phyloP scores from a whole-genome alignment of 352 stramenopile genomes.

The Aphanomyces euteiches region DNA sequence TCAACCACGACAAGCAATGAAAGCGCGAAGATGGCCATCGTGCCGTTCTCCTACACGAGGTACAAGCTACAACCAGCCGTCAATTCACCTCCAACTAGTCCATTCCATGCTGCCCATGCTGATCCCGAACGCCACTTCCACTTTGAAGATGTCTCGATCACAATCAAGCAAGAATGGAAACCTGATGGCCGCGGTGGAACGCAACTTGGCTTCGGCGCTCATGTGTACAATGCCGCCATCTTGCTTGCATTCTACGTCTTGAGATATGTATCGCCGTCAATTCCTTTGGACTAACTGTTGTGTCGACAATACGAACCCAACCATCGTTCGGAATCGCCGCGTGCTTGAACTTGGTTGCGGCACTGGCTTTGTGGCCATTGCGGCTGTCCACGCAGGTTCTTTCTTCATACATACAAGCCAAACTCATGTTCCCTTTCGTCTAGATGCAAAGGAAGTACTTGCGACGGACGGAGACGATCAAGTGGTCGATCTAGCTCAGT shows the following conservation, averaged over 20 bases:
- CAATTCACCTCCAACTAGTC: constrained; percentile 33
- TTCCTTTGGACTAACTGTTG: not conserved
- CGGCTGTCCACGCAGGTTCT: constrained; percentile 51
- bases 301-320: constrained; percentile 11
- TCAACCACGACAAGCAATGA: not conserved
- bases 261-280: constrained; percentile 29
- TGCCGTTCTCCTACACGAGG: constrained; percentile 27
- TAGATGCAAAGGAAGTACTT: constrained; percentile 35
- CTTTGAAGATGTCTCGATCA: constrained; percentile 51
- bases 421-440: not conserved
- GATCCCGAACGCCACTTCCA: constrained; percentile 63
- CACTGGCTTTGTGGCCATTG: constrained; percentile 66
- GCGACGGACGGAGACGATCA: constrained; percentile 70
- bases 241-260: constrained; percentile 70
- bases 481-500: constrained; percentile 59
- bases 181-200: constrained; percentile 69
- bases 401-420: not conserved
- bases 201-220: constrained; percentile 67
- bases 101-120: constrained; percentile 68
- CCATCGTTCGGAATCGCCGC: constrained; percentile 43
- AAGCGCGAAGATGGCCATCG: constrained; percentile 3
- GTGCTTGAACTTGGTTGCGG: constrained; percentile 73
- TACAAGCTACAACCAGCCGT: not conserved
- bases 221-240: constrained; percentile 76
- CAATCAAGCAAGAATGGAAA: constrained; percentile 76